Base-by-base conservation (phyloP, 306 rosid species). In the Erythrophleum fordii region DNA sequence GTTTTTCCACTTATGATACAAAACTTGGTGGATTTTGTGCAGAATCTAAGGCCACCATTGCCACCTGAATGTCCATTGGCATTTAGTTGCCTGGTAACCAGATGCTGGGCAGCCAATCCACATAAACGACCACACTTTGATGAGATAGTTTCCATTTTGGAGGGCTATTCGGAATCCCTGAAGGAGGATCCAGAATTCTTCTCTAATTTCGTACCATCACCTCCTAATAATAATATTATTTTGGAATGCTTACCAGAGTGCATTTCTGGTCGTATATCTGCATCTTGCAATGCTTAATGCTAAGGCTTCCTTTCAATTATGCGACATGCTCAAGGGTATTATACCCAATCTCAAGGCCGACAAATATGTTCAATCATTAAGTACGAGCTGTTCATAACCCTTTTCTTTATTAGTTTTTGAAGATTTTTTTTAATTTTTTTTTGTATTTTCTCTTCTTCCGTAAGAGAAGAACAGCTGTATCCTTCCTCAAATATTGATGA, bases 31-130 rank as follows among this genome's bases (percentile, higher is more conserved):
- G 49, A 13, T 41, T 67, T 79, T 72, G 60, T 84, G 90, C 85
- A 95, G 99, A 95, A 95, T 87, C 95, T 91, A 82, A 95, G 99
- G 76, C 99, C 99, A 1, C 96, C 98, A 29, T 69, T 95, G 81
- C 98, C 97, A 49, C 56, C 92, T 4, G 88, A 82, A 56, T 95
- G 99, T 81, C 99, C 99, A 0, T n/a, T 39, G 83, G 94, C 93
- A 53, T 87, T 95, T 44, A 78, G 93, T 76, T 81, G 84, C 69
- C 94, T 95, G 49, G 87, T 95, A 41, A 89, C 83, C 71, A 84
- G 91, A 82, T 95, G 99, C 75, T 95, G 99, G 99, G 89, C 98
- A 22, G 83, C 86, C 69, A 89, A 87, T 48, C 96, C 97, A 0
- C 82, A 76, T 3, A 95, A 88, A 82, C 82, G 99, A 79, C 99